Evolutionary conservation across 2,329 filamentous ascomycete species (phyloP).

Genomic region (Colletotrichum sp.): DNA sequence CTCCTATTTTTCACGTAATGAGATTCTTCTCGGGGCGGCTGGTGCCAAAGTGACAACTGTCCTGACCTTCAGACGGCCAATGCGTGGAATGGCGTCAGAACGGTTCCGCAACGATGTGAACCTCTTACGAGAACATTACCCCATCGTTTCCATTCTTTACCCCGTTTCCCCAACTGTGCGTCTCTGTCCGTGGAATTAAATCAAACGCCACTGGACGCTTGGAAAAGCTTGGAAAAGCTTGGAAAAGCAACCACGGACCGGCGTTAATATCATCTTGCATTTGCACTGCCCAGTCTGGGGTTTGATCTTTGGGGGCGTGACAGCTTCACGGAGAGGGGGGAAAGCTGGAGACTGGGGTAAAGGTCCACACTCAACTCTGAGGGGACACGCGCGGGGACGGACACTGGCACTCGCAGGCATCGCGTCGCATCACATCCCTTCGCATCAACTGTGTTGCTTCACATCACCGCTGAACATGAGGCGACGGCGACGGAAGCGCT

Average conservation of each 20-base stretch:
- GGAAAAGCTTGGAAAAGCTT: neutral
- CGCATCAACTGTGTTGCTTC: neutral
- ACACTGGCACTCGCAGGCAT: neutral
- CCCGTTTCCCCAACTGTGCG: constrained; percentile 11
- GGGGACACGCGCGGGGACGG: neutral
- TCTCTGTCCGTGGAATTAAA: neutral
- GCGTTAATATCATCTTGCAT: neutral
- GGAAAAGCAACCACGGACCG: neutral
- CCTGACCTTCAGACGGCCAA: neutral
- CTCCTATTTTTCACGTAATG: neutral
- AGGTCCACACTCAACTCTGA: neutral
- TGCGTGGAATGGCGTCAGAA: neutral
- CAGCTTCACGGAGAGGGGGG: neutral
- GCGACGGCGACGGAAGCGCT: constrained; percentile 8
- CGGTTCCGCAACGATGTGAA: constrained; percentile 1
- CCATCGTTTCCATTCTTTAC: neutral
- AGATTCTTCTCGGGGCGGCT: neutral
- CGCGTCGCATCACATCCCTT: neutral
- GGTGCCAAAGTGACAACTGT: neutral
- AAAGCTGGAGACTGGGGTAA: neutral
- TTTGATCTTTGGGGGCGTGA: neutral
- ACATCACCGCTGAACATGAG: neutral
- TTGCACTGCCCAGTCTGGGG: constrained; percentile 1
- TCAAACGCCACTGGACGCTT: neutral
- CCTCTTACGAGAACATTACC: constrained; percentile 15